These are phyloP conservation scores for Blastobotrys apis DNA, from an alignment of 1,139 yeast species.

Conservation along the genomic window DNA sequence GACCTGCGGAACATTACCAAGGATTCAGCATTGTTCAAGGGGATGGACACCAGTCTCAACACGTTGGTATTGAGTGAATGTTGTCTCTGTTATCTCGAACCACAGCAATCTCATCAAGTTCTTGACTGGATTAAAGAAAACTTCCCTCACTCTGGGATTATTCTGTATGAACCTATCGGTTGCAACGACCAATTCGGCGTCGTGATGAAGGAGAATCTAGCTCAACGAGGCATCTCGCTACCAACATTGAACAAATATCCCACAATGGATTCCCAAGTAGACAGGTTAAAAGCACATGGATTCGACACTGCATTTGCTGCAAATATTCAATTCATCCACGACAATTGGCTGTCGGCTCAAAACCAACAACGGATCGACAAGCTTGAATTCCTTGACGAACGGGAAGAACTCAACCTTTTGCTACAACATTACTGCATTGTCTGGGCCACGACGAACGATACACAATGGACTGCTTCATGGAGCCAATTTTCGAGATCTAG, in stretches of 20 bases:
- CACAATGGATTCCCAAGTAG: constrained; percentile 45
- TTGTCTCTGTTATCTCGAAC: constrained; percentile 75
- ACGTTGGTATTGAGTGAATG: constrained; percentile 84
- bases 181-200: constrained; percentile 69
- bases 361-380: constrained; percentile 54
- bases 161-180: constrained; percentile 82
- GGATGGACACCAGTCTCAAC: constrained; percentile 45
- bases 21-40: constrained; percentile 19
- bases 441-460: constrained; percentile 30
- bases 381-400: constrained; percentile 80
- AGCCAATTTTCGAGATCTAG: no score
- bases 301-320: constrained; percentile 38
- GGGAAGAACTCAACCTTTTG: constrained; percentile 75
- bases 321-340: constrained; percentile 58
- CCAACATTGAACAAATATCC: constrained; percentile 54
- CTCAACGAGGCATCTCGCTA: constrained; percentile 66
- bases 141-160: constrained; percentile 35
- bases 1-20: constrained; percentile 46
- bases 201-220: constrained; percentile 74
- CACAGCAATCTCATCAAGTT: constrained; percentile 51
- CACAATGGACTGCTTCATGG: neutral
- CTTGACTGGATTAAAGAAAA: constrained; percentile 36
- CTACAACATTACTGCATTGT: constrained; percentile 72
- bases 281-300: constrained; percentile 31
- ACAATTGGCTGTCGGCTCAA: constrained; percentile 47